These are phyloP conservation scores for Canavalia gladiata DNA, from an alignment of 306 rosid genomes.

Conservation along the genomic window DNA sequence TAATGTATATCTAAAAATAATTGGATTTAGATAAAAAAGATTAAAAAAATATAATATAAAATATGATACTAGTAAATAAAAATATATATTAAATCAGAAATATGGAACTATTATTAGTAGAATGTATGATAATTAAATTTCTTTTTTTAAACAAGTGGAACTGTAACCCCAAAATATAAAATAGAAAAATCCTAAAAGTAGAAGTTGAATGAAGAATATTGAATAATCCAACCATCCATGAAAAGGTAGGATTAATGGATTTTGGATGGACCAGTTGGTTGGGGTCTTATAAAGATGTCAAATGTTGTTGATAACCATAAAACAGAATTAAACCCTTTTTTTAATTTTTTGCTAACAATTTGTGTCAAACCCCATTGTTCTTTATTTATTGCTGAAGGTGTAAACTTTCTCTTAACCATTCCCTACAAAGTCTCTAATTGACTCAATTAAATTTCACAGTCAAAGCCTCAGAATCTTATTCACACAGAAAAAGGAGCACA, in stretches of 20 bases:
- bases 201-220: not conserved
- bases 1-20: too few species aligned
- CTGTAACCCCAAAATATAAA: too few species aligned
- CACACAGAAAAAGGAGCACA: not conserved
- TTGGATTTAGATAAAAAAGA: too few species aligned
- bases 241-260: not conserved
- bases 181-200: too few species aligned
- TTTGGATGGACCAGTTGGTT: not conserved
- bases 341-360: not conserved
- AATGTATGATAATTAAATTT: too few species aligned
- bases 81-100: too few species aligned
- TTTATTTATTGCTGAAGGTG: not conserved
- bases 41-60: too few species aligned
- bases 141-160: too few species aligned
- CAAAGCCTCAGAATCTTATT: constrained; percentile 26
- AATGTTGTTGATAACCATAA: constrained; percentile 14
- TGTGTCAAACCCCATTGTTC: not conserved
- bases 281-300: constrained; percentile 36
- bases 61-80: too few species aligned
- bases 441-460: constrained; percentile 20
- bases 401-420: constrained; percentile 9
- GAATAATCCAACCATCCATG: constrained; percentile 15
- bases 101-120: too few species aligned
- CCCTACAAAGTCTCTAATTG: constrained; percentile 23
- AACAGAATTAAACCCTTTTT: not conserved